These are phyloP conservation scores for Ophiocordyceps polyrhachis-furcata DNA, from an alignment of 2,329 filamentous ascomycete genomes.

Conservation along the genomic window DNA sequence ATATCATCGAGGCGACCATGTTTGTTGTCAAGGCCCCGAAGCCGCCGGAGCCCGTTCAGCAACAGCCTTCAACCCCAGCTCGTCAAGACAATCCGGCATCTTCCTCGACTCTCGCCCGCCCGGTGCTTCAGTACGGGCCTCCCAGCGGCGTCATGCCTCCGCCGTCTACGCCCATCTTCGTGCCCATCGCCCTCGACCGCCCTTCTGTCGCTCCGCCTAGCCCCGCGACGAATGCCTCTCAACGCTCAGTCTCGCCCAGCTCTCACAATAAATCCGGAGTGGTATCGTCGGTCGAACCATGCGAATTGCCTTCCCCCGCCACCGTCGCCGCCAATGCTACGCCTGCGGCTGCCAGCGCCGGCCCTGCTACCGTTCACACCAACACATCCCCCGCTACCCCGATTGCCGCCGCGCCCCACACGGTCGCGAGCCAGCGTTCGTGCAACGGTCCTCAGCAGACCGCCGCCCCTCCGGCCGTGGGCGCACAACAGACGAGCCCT, in stretches of 20 bases:
- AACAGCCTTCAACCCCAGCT: constrained; percentile 2
- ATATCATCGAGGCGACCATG: constrained; percentile 60
- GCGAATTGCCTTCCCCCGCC: not conserved
- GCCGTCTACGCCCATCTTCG: constrained; percentile 18
- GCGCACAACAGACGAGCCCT: constrained; percentile 2
- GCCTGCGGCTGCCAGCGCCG: not conserved
- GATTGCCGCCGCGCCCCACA: constrained; percentile 6
- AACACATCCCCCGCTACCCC: constrained; percentile 4
- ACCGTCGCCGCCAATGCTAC: constrained; percentile 1
- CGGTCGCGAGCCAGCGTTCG: constrained; percentile 6
- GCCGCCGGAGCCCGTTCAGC: constrained; percentile 14
- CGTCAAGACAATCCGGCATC: constrained; percentile 6
- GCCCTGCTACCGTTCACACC: constrained; percentile 1
- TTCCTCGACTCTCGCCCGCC: constrained; percentile 18
- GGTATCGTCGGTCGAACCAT: not conserved
- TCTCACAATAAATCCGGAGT: constrained; percentile 3
- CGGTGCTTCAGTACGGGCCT: constrained; percentile 47
- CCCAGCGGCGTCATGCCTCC: constrained; percentile 43
- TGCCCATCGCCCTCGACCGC: constrained; percentile 5
- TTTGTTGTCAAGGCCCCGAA: constrained; percentile 51
- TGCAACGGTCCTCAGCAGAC: constrained; percentile 6
- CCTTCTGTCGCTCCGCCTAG: constrained; percentile 4
- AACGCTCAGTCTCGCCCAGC: constrained; percentile 1
- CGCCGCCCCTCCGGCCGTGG: constrained; percentile 5
- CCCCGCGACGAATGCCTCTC: constrained; percentile 4